Percentiles rank a stretch among this genome's conserved stretches.
These are phyloP conservation scores for Hypoxylon fragiforme DNA, from an alignment of 495 filamentous ascomycete genomes.

Conservation along the genomic window DNA sequence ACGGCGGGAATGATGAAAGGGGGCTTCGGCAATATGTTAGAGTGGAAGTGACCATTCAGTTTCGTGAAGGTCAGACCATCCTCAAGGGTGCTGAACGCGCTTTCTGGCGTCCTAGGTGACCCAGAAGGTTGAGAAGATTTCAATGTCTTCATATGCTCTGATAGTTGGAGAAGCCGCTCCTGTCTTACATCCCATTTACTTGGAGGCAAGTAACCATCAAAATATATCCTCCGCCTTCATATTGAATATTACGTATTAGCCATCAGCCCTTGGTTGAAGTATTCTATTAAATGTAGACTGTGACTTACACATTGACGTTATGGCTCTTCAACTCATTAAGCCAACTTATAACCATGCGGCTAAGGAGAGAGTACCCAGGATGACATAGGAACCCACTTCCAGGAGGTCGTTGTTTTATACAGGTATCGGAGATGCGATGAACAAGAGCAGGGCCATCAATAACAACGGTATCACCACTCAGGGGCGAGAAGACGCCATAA, in stretches of 20 bases:
- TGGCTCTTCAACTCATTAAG: constrained; percentile 55
- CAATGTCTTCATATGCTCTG: constrained; percentile 44
- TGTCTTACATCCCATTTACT: constrained; percentile 59
- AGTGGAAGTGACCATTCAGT: not conserved
- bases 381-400: constrained; percentile 50
- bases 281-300: not conserved
- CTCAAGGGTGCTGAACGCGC: constrained; percentile 13
- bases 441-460: constrained; percentile 80
- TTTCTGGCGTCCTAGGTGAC: constrained; percentile 14
- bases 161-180: constrained; percentile 50
- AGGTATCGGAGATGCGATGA: constrained; percentile 65
- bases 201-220: constrained; percentile 74
- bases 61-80: constrained; percentile 6
- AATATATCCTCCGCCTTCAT: constrained; percentile 65
- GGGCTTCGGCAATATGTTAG: constrained; percentile 52
- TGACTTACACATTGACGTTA: constrained; percentile 62
- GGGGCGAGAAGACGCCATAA: constrained; percentile 54
- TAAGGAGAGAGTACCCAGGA: constrained; percentile 65
- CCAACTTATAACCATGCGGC: constrained; percentile 61
- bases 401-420: constrained; percentile 46
- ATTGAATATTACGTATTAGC: too few relatives aligned
- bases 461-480: constrained; percentile 54
- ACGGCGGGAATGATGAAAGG: constrained; percentile 70
- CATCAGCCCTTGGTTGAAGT: too few relatives aligned
- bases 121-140: constrained; percentile 38